Evolutionary conservation across 805 yeast species (phyloP).

Genomic region (Starmerella stigmatis): DNA sequence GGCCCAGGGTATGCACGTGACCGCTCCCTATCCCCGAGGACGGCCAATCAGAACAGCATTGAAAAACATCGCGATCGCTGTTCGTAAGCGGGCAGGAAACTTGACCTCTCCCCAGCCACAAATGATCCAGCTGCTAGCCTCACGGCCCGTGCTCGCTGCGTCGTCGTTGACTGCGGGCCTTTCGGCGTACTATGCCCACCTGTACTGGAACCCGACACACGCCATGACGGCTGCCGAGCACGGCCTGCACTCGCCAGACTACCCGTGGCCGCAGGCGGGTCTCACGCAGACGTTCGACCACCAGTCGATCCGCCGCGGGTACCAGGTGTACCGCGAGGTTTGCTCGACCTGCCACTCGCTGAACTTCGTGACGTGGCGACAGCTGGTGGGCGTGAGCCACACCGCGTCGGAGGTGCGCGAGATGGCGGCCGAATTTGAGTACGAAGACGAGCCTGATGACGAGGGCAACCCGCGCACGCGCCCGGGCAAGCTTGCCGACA

Average conservation of each 20-base stretch:
- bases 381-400: constrained; percentile 93
- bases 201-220: constrained; percentile 47
- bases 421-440: constrained; percentile 92
- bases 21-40: not conserved
- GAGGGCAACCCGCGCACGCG: constrained; percentile 97
- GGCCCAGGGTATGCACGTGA: not conserved
- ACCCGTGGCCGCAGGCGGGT: constrained; percentile 89
- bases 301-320: constrained; percentile 95
- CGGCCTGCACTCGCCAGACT: constrained; percentile 92
- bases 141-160: constrained; percentile 22
- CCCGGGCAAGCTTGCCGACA: constrained; percentile 94
- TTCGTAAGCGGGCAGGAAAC: constrained; percentile 10
- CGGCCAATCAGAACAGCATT: constrained; percentile 6
- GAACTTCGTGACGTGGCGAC: constrained; percentile 97
- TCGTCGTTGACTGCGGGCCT: constrained; percentile 20
- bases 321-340: constrained; percentile 96
- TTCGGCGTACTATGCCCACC: constrained; percentile 20
- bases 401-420: constrained; percentile 79
- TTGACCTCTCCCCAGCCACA: constrained; percentile 8
- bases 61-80: constrained; percentile 9
- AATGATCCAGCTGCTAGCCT: constrained; percentile 19
- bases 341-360: constrained; percentile 98
- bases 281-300: constrained; percentile 60
- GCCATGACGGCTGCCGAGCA: constrained; percentile 99
- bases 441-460: constrained; percentile 91